Base-by-base conservation (phyloP, 495 filamentous ascomycete genomes). In the Trypethelium eluteriae region DNA sequence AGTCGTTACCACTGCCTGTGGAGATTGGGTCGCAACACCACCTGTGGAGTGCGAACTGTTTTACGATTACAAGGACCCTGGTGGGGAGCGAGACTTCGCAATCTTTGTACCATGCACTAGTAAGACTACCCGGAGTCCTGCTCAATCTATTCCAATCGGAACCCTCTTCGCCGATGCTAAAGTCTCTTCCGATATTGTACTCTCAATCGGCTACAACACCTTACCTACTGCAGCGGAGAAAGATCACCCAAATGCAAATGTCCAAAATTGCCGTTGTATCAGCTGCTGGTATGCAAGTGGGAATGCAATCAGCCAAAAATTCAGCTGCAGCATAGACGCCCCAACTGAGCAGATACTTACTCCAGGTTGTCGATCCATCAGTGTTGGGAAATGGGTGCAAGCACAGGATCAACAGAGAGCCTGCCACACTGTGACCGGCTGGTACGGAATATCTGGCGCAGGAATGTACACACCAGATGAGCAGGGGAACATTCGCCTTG, bases 381-480 rank as follows among this genome's bases (percentile, higher is more conserved):
- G 25, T 36, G 32, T 59, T 36, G 53, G 53, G 34, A 34, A 36
- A 35, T 59, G 53, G 53, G 36, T 34, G 18, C 53, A 3, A 35
- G 5, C 53, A 9, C 53, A 59, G 36, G 18, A 36, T 59, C 32
- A 9, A 36, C 53, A 36, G 6, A 11, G 36, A 32, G 7, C 10
- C 36, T 59, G 32, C 32, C 53, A 59, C 18, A 59, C 18, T 7
- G 14, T 59, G 5, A 59, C 53, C n/a, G 53, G 53, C 14, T 59
- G 53, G 53, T 59, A 59, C 53, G 53, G 53, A 34, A 59, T 59
- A 7, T 59, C 53, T 34, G 53, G 53, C 3, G 53, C 53, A 9
- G 53, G 25, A 36, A 59, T 59, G 32, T 59, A 59, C 32, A 35
- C 32, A 59, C 18, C 34, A 59, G 53, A 59, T 18, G 32, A 7